Evolutionary conservation across 176 grass and related monocot species (phyloP), one percentile per base, ranked within the genome.

Genomic region (Oryza nivara): DNA sequence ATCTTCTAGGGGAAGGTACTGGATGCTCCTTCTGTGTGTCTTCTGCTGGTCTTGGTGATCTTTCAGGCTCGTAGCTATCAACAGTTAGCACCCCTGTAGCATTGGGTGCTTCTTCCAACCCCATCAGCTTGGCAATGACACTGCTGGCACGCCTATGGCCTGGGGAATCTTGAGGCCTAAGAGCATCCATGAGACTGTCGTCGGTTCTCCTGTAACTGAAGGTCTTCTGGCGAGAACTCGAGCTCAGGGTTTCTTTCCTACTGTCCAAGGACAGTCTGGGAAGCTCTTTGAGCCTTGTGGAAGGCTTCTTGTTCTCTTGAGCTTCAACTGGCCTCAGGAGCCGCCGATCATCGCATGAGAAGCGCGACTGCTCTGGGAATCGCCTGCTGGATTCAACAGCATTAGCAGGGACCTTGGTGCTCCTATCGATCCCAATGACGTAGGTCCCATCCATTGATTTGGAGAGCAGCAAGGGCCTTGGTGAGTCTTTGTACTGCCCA

Each of bases 91-190:
- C 54, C 60, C 91, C 75, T 26, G 83, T 83, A 22, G 75, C 85
- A 76, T 80, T n/a, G 68, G 93, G 92, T 86, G 88, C 72, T 75
- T 84, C 90, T 80, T 94, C 93, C 84, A 99, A 83, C 23, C 97
- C 97, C 97, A 99, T 99, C 63, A 99, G 88, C 90, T 82, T 96
- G 74, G 93, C 93, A 78, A 99, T 92, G 40, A 99, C 79, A 84
- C 88, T 91, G 68, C 78, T 92, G 40, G 90, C 89, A 41, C 88
- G 70, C 64, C 61, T 89, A 68, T 87, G 88, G 72, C 90, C 82
- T 2, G 89, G 87, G 44, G 86, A 95, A 54, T 88, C 92, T 78
- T 90, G 86, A 86, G 80, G 85, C 71, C 67, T 92, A 67, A 77
- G 74, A 70, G 65, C 68, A 40, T 82, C 90, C 34, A 81, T 61